Evolutionary conservation across 2,329 filamentous ascomycete species (phyloP), one percentile per base, ranked within the genome.

Genomic region (Juglanconis juglandina): DNA sequence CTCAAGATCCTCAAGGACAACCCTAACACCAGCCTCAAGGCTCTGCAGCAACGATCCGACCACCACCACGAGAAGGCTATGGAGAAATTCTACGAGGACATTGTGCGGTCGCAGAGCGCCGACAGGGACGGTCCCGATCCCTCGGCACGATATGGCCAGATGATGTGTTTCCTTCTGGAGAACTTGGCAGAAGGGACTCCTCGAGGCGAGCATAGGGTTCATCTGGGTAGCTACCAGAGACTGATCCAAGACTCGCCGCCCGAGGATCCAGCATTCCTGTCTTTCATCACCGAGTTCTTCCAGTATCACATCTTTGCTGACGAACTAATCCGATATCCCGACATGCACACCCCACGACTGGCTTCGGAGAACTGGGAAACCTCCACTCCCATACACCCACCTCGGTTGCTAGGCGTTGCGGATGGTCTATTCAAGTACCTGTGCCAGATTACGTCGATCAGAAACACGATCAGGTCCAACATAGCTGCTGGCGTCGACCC

Each of bases 341-440:
- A 73, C 63, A 71, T 70, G 24, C 68, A 67, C 48, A 72, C 69
- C 32, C 69, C 68, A 13, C 75, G 73, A 7, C 68, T 80, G 8
- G 74, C 75, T n/a, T 73, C 73, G 0, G 76, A 79, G 55, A 73
- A 77, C 47, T 81, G 79, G 77, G 70, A 73, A 39, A 73, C 78
- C 2, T 64, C 73, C 44, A 65, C 73, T 1, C 69, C 75, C 3
- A 78, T 82, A 34, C 73, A 81, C 17, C 75, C 79, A 0, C 78
- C 81, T 5, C 79, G 83, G n/a, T 79, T 96, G 4, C 79, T 96
- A 5, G 92, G 92, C 30, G 88, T 96, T 33, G 86, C 89, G 46
- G 92, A 96, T 68, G 91, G 91, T 1, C 78, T 96, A 2, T 92
- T 96, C 70, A 82, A 84, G 39, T 87, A 90, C 69, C 87, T 96